Percentiles rank a stretch among this genome's conserved stretches.
These are phyloP conservation scores for Neckera pumila DNA, from an alignment of 225 moss, liverwort and hornwort species.

Conservation along the genomic window DNA sequence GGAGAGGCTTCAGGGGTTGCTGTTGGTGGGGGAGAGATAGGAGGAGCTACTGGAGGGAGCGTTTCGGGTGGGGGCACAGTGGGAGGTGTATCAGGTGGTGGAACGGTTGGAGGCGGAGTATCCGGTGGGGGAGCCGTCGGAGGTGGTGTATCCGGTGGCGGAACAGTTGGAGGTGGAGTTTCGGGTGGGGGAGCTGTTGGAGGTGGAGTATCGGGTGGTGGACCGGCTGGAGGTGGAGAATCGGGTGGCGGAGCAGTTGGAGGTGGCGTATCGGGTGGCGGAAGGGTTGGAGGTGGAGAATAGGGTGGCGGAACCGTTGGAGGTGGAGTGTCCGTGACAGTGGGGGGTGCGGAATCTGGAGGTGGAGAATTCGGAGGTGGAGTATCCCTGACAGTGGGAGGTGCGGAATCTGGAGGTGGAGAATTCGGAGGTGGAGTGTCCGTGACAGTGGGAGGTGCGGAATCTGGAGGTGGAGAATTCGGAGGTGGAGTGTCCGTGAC, in stretches of 20 bases:
- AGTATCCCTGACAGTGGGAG: background rate
- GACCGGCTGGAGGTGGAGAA: accelerated
- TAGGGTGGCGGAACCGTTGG: background rate
- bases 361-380: background rate
- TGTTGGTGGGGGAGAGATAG: background rate
- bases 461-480: background rate
- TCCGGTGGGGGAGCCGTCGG: accelerated
- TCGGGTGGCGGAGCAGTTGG: background rate
- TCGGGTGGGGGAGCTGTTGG: background rate
- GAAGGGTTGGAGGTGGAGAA: background rate
- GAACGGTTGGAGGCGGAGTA: background rate
- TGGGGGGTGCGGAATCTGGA: background rate
- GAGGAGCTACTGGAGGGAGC: background rate
- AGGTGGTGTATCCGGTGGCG: accelerated
- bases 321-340: background rate
- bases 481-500: no score
- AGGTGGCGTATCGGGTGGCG: background rate
- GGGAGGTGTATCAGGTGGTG: background rate
- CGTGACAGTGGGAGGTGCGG: background rate
- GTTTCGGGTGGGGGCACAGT: accelerated
- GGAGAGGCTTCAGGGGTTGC: background rate
- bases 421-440: background rate
- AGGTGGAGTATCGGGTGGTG: background rate
- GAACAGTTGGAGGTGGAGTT: accelerated
- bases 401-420: background rate